Percentiles rank a stretch among this genome's conserved stretches.
phyloP scores from a whole-genome alignment of 345 rosid species.

The Camelina neglecta region DNA sequence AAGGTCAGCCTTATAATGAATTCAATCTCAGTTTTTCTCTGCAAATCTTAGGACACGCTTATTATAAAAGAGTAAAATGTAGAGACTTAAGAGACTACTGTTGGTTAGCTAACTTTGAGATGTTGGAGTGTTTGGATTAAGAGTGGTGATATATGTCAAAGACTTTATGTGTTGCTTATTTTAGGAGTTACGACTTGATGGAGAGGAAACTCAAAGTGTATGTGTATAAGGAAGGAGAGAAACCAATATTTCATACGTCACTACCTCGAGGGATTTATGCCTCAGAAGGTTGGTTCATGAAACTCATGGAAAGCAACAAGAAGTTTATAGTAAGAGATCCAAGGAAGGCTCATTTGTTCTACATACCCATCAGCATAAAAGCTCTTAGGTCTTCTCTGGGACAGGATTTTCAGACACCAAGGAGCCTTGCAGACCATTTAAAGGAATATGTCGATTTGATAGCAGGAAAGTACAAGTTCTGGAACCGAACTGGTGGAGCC shows the following conservation, averaged over 20 bases:
- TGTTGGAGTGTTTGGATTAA: slow-evolving; percentile 20
- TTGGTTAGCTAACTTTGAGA: slow-evolving; percentile 22
- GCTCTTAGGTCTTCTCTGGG: slow-evolving; percentile 59
- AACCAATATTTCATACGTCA: slow-evolving; percentile 79
- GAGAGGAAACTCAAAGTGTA: slow-evolving; percentile 74
- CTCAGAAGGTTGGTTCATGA: slow-evolving; percentile 96
- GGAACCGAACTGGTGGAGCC: slow-evolving; percentile 85
- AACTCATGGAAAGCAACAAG: slow-evolving; percentile 76
- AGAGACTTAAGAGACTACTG: neutral
- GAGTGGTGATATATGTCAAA: slow-evolving; percentile 21
- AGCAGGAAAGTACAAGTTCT: slow-evolving; percentile 66
- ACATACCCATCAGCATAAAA: slow-evolving; percentile 71
- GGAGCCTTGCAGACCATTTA: slow-evolving; percentile 55
- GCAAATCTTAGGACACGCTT: neutral
- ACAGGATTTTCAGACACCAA: slow-evolving; percentile 42
- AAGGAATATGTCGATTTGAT: slow-evolving; percentile 62
- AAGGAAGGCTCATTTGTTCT: slow-evolving; percentile 83
- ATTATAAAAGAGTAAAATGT: neutral
- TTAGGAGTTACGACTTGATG: slow-evolving; percentile 87
- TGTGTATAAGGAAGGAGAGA: slow-evolving; percentile 80
- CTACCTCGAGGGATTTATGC: slow-evolving; percentile 81
- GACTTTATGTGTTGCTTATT: slow-evolving; percentile 4
- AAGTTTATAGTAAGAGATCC: slow-evolving; percentile 78
- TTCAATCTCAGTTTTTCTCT: neutral
- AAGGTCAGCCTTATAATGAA: slow-evolving; percentile 48